Evolutionary conservation across 2,329 filamentous ascomycete genomes (phyloP).

Genomic region (Sporothrix humicola): DNA sequence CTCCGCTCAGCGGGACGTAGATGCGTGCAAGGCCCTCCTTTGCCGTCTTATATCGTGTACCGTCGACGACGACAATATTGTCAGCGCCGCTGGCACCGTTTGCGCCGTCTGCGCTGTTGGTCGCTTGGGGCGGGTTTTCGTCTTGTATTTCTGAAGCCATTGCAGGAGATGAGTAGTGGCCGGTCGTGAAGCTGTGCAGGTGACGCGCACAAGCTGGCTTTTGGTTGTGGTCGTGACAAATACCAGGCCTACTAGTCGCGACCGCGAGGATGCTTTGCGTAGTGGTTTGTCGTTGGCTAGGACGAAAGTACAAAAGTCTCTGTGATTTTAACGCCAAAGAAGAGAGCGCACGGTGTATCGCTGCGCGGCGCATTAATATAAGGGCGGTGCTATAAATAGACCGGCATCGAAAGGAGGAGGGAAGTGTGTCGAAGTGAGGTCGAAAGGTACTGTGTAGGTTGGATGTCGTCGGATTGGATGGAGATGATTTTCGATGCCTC

Average conservation of each 20-base stretch:
- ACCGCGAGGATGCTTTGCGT: no score
- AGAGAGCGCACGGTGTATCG: neutral
- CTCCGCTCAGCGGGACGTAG: constrained; percentile 54
- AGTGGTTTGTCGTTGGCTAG: no score
- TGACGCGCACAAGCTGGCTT: neutral
- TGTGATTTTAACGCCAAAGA: constrained; percentile 2
- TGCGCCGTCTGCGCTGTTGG: neutral
- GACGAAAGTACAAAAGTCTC: neutral
- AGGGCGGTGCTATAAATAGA: neutral
- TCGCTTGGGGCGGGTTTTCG: neutral
- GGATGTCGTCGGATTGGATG: neutral
- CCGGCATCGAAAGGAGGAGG: no score
- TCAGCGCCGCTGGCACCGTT: neutral
- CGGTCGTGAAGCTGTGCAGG: neutral
- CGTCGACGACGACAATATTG: constrained; percentile 44
- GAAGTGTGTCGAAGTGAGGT: neutral
- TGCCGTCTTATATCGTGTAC: constrained; percentile 58
- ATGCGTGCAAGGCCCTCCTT: constrained; percentile 64
- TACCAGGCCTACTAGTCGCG: neutral
- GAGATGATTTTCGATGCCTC: neutral
- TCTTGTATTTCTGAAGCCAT: constrained; percentile 1
- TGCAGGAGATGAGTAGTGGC: constrained; percentile 2
- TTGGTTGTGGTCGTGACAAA: neutral
- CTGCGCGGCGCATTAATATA: neutral
- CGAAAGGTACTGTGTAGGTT: neutral